Conservation (phyloP, 768 basidiomycete species). For the Pulveroboletus sp. region DNA sequence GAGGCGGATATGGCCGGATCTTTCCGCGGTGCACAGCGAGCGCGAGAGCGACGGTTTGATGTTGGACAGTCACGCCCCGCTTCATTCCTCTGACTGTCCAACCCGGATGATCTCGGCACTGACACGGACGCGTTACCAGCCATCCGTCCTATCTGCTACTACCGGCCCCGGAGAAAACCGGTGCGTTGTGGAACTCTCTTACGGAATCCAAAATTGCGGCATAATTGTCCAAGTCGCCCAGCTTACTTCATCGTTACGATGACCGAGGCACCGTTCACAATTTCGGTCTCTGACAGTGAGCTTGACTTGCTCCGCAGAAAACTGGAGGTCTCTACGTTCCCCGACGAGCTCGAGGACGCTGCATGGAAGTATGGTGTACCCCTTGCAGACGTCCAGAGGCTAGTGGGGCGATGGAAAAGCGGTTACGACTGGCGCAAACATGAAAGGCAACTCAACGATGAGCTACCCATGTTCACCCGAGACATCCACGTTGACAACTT, state of each 20-base stretch:
- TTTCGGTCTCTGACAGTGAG: slow-evolving; percentile 41
- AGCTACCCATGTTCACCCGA: slow-evolving; percentile 51
- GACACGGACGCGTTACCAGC: background rate
- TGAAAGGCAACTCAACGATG: slow-evolving; percentile 46
- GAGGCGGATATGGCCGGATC: no score
- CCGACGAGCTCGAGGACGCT: slow-evolving; percentile 52
- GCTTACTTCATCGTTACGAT: slow-evolving; percentile 1
- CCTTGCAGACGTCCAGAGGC: slow-evolving; percentile 43
- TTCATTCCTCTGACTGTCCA: no score
- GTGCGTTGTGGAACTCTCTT: background rate
- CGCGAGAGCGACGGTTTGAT: no score
- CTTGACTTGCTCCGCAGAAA: slow-evolving; percentile 41
- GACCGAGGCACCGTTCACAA: slow-evolving; percentile 42
- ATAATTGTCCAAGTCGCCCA: background rate
- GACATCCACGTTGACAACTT: slow-evolving; percentile 46
- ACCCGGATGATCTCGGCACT: no score
- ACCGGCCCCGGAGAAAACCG: no score
- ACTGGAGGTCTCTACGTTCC: slow-evolving; percentile 45
- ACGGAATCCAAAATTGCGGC: background rate
- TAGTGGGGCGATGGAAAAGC: slow-evolving; percentile 46
- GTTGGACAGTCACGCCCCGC: no score
- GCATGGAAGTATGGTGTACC: slow-evolving; percentile 51
- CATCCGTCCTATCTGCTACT: background rate
- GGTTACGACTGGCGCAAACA: slow-evolving; percentile 54
- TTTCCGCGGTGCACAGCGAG: no score